Evolutionary conservation across 306 rosid genomes (phyloP).

Genomic region (Dalbergia cochinchinensis): DNA sequence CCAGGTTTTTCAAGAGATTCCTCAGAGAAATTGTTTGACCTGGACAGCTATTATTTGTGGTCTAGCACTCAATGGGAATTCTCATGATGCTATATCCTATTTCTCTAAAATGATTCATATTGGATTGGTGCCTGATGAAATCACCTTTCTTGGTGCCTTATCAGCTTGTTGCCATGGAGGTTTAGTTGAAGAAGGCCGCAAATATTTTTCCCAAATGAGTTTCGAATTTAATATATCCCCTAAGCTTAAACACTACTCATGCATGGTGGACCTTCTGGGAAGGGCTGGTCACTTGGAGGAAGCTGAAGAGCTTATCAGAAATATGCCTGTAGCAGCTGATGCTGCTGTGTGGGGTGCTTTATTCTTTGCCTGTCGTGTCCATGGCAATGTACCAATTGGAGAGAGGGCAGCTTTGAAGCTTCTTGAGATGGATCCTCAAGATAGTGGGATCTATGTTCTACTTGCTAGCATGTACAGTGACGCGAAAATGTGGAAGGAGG

Average conservation of each 20-base stretch:
- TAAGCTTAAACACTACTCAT: conserved; percentile 73
- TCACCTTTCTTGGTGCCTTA: conserved; percentile 83
- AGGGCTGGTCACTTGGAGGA: conserved; percentile 83
- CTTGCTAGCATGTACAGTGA: conserved; percentile 77
- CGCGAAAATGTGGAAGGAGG: conserved; percentile 74
- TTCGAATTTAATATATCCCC: conserved; percentile 58
- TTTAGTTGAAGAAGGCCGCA: conserved; percentile 77
- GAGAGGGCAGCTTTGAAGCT: conserved; percentile 78
- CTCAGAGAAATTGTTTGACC: conserved; percentile 74
- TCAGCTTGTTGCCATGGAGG: conserved; percentile 95
- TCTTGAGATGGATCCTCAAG: conserved; percentile 77
- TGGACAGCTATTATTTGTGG: conserved; percentile 91
- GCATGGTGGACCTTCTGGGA: conserved; percentile 90
- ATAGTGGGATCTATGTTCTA: conserved; percentile 76
- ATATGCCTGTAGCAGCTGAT: conserved; percentile 75
- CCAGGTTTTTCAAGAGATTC: conserved; percentile 71
- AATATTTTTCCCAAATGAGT: conserved; percentile 70
- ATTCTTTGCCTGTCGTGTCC: conserved; percentile 74
- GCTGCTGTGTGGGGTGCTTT: conserved; percentile 85
- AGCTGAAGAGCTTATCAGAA: conserved; percentile 68
- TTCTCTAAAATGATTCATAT: conserved; percentile 68
- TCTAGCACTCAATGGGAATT: conserved; percentile 76
- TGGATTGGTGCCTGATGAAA: conserved; percentile 80
- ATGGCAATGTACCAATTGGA: conserved; percentile 67
- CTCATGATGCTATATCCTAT: conserved; percentile 65